Percentiles rank a stretch among this genome's conserved stretches.
Evolutionary conservation across 805 yeast species (phyloP).

Genomic region (Schwanniomyces polymorphus): DNA sequence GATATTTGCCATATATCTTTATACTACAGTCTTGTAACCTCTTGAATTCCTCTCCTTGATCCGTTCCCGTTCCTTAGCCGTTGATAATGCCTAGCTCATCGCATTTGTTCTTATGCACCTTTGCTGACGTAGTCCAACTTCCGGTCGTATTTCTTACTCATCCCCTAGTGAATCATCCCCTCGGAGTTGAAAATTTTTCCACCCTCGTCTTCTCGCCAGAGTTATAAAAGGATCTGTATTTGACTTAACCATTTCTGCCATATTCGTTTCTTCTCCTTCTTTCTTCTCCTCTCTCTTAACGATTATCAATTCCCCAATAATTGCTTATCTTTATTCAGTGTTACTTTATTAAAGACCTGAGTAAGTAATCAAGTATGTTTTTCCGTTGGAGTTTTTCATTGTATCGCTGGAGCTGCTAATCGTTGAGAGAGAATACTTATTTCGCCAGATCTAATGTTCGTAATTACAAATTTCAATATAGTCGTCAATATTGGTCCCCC

Average conservation of each 20-base stretch:
- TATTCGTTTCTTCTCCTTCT: conserved; percentile 13
- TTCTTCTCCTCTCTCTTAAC: conserved; percentile 32
- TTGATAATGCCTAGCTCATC: background rate
- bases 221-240: conserved; percentile 4
- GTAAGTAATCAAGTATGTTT: conserved; percentile 8
- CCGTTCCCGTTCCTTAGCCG: no score
- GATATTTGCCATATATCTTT: no score
- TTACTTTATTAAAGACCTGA: background rate
- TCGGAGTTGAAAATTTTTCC: conserved; percentile 3
- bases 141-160: background rate
- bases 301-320: conserved; percentile 26
- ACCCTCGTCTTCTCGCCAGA: conserved; percentile 1
- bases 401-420: conserved; percentile 5
- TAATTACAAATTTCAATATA: background rate
- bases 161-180: background rate
- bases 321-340: conserved; percentile 12
- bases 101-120: background rate
- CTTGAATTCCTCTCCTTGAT: no score
- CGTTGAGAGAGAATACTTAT: conserved; percentile 9
- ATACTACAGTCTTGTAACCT: no score
- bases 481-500: background rate
- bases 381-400: background rate
- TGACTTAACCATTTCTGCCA: background rate
- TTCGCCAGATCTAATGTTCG: background rate
- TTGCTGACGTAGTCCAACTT: conserved; percentile 1